Base-by-base conservation (phyloP, 2,329 filamentous ascomycete species). In the Alternaria gansuensis region DNA sequence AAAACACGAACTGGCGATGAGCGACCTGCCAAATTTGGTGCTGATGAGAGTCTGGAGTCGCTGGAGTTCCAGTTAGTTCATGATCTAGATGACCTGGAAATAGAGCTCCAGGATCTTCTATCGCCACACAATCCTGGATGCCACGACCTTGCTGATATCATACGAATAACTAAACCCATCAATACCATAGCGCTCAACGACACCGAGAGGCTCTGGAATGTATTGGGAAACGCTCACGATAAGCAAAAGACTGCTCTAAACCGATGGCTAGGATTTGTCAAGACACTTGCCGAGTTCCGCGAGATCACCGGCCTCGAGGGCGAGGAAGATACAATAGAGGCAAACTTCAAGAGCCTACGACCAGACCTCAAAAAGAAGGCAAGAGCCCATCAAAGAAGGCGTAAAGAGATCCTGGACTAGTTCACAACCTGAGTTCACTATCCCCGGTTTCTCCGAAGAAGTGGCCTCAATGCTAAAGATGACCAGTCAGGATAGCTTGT, bases 221-320 rank as follows among this genome's bases (percentile, higher is more conserved):
- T 7, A 2, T 14, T 36, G 7, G 17, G 37, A 5, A 9, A 21
- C 14, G 17, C 29, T 8, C 23, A 36, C 17, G 51, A 54, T 1
- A 14, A 23, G 21, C 29, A 24, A 14, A 23, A 14, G n/a, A 23
- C 9, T 2, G 28, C 43, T 17, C 7, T 54, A 29, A n/a, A 50
- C 4, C 33, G 24, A 43, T 59, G 51, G 51, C 6, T 59, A 11
- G 31, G 17, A 28, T 59, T 51, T 23, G 3, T 49, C 13, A 37
- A 23, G 3, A 28, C 44, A 10, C 17, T 54, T 3, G 33, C 44
- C 37, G 31, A 31, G 7, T 59, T 54, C 17, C 51, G 51, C 24
- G 6, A 50, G 21, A 10, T 11, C 2, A 59, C 56, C 8, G 24
- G n/a, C 4, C 53, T 54, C 9, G 8, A 6, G 4, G 56, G 56